Evolutionary conservation across 139 green algal genomes (phyloP).

Genomic region (Zygnema cylindricum): DNA sequence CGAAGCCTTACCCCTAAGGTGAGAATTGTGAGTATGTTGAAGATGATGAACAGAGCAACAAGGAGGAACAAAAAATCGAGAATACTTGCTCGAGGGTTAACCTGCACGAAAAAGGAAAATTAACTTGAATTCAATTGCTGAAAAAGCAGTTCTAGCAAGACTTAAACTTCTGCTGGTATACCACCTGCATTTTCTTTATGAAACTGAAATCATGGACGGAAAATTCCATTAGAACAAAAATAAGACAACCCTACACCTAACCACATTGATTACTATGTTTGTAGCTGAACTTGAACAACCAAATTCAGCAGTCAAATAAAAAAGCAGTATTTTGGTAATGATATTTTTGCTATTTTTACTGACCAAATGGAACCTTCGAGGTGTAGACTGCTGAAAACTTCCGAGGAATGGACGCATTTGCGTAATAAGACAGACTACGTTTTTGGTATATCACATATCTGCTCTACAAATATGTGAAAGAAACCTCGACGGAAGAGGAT

Average conservation of each 20-base stretch:
- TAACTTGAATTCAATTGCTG: background rate
- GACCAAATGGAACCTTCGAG: too few species aligned
- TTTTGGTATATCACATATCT: background rate
- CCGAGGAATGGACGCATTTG: background rate
- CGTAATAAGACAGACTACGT: background rate
- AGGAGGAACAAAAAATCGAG: slow-evolving; percentile 29
- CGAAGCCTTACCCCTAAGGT: background rate
- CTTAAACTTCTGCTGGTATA: background rate
- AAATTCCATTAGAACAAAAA: slow-evolving; percentile 3
- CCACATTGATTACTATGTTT: background rate
- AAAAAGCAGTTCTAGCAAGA: background rate
- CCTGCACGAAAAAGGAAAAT: slow-evolving; percentile 15
- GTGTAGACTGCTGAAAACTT: background rate
- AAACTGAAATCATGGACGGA: background rate
- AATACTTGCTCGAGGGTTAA: slow-evolving; percentile 16
- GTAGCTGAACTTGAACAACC: background rate
- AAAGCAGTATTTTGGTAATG: too few species aligned
- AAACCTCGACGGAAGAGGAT: background rate
- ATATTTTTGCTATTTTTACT: too few species aligned
- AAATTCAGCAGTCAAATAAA: too few species aligned
- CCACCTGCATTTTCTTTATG: background rate
- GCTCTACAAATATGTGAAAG: background rate
- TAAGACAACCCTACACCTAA: background rate
- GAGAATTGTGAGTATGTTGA: slow-evolving; percentile 29
- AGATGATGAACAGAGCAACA: slow-evolving; percentile 8